Evolutionary conservation across 805 yeast genomes (phyloP).

Genomic region (Hanseniaspora lindneri): DNA sequence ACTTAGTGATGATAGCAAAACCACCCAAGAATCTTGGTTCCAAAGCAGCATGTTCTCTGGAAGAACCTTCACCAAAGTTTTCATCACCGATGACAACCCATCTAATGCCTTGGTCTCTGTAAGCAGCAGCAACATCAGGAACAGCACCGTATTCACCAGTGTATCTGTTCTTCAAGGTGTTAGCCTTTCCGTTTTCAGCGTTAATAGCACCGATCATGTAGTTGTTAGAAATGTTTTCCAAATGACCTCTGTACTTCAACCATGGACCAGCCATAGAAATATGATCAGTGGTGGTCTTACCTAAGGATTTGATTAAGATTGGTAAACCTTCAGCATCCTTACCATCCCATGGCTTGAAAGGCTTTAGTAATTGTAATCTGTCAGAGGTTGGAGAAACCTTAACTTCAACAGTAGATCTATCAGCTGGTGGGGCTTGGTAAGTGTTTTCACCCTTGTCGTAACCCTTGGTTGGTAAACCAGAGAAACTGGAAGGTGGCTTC

Average conservation of each 20-base stretch:
- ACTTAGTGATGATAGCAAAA: slow-evolving; percentile 92
- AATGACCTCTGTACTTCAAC: slow-evolving; percentile 99
- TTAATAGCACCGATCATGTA: slow-evolving; percentile 99
- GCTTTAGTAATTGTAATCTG: slow-evolving; percentile 88
- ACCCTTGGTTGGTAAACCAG: slow-evolving; percentile 79
- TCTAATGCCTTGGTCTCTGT: slow-evolving; percentile 82
- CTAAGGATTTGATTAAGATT: slow-evolving; percentile 87
- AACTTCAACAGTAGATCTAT: slow-evolving; percentile 64
- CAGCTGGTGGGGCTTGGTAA: slow-evolving; percentile 92
- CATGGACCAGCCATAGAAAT: slow-evolving; percentile 99
- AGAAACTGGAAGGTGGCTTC: slow-evolving; percentile 67
- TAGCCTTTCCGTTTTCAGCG: slow-evolving; percentile 91
- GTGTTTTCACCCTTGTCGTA: slow-evolving; percentile 90
- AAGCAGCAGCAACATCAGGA: slow-evolving; percentile 90
- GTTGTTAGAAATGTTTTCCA: slow-evolving; percentile 96
- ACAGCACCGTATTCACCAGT: slow-evolving; percentile 90
- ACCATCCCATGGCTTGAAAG: slow-evolving; percentile 94
- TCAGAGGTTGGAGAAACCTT: slow-evolving; percentile 79
- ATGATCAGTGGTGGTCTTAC: slow-evolving; percentile 98
- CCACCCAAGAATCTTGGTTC: slow-evolving; percentile 99
- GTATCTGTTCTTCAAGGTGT: slow-evolving; percentile 76
- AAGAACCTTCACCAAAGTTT: slow-evolving; percentile 99
- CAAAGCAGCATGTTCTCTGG: slow-evolving; percentile 99
- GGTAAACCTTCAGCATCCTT: slow-evolving; percentile 82
- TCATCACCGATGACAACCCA: slow-evolving; percentile 99